These are phyloP conservation scores for Raphanus sativus DNA, from an alignment of 345 rosid species.

Conservation along the genomic window DNA sequence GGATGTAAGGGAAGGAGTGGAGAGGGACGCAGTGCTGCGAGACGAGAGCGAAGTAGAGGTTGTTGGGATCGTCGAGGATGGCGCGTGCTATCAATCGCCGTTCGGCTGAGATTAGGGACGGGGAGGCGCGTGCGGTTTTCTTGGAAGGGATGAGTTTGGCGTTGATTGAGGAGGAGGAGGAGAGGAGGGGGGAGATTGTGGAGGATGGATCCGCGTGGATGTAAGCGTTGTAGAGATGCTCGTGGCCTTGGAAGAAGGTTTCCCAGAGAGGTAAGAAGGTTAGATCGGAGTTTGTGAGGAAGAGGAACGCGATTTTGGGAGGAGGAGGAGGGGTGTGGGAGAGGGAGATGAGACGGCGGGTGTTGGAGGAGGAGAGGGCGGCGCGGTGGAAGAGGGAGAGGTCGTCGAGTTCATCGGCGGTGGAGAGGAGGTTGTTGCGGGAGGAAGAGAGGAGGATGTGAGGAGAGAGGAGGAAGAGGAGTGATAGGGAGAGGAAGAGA, in stretches of 20 bases:
- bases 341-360: conserved; percentile 38
- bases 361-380: conserved; percentile 17
- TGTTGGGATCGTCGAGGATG: conserved; percentile 70
- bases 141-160: conserved; percentile 60
- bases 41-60: conserved; percentile 75
- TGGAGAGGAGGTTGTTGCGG: conserved; percentile 38
- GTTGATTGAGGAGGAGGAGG: conserved; percentile 36
- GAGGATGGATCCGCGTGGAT: conserved; percentile 71
- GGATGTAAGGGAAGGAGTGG: conserved; percentile 64
- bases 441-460: conserved; percentile 45
- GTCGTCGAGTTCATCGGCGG: conserved; percentile 59
- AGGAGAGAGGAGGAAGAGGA: conserved; percentile 39
- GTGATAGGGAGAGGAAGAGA: conserved; percentile 58
- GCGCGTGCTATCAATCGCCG: conserved; percentile 75
- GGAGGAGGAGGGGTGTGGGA: conserved; percentile 52
- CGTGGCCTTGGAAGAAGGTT: conserved; percentile 57
- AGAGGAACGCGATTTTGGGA: conserved; percentile 87
- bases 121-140: conserved; percentile 62
- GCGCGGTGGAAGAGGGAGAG: conserved; percentile 67
- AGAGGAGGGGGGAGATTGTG: conserved; percentile 22
- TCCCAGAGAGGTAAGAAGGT: conserved; percentile 77
- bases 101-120: conserved; percentile 73
- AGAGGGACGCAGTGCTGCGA: conserved; percentile 87
- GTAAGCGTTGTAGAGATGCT: conserved; percentile 63
- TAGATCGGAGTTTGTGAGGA: conserved; percentile 87